A percentile compares a stretch with the other conserved stretches of the same genome.
These are phyloP conservation scores for Teratosphaeriaceae sp. DNA, from an alignment of 2,329 filamentous ascomycete genomes.

Conservation along the genomic window DNA sequence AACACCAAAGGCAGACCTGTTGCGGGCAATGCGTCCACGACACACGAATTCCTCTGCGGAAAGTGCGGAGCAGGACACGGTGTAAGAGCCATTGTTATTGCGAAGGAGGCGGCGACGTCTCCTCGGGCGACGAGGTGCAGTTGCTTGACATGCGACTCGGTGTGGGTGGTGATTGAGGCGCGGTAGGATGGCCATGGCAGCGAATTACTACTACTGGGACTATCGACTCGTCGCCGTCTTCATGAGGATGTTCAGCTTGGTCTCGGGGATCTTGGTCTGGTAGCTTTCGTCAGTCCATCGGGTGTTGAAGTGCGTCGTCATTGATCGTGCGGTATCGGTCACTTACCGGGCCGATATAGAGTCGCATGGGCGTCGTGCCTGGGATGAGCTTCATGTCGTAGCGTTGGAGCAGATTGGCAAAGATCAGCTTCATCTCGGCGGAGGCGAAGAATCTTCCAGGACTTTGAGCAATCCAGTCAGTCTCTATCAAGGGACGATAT, in stretches of 20 bases:
- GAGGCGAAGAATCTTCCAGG: slow-evolving; percentile 6
- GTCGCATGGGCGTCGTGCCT: slow-evolving; percentile 1
- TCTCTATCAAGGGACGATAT: background rate
- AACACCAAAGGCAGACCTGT: no score
- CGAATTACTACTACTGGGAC: no score
- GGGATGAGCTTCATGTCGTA: slow-evolving; percentile 4
- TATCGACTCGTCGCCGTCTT: background rate
- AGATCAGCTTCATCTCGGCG: slow-evolving; percentile 3
- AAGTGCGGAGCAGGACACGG: background rate
- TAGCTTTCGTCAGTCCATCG: no score
- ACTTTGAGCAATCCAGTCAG: background rate
- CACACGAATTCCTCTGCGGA: background rate
- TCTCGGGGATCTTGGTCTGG: slow-evolving; percentile 5
- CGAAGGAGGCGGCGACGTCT: background rate
- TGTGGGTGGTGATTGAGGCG: background rate
- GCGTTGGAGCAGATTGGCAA: slow-evolving; percentile 1
- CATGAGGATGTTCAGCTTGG: slow-evolving; percentile 5
- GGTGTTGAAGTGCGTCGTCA: no score
- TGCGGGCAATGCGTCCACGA: no score
- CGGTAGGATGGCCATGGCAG: no score
- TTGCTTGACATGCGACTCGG: background rate
- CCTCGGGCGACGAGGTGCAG: background rate
- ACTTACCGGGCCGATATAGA: slow-evolving; percentile 2
- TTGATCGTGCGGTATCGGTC: no score
- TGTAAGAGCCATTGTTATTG: background rate